These are phyloP conservation scores for Biancaea sappan DNA, from an alignment of 306 rosid genomes.

Conservation along the genomic window DNA sequence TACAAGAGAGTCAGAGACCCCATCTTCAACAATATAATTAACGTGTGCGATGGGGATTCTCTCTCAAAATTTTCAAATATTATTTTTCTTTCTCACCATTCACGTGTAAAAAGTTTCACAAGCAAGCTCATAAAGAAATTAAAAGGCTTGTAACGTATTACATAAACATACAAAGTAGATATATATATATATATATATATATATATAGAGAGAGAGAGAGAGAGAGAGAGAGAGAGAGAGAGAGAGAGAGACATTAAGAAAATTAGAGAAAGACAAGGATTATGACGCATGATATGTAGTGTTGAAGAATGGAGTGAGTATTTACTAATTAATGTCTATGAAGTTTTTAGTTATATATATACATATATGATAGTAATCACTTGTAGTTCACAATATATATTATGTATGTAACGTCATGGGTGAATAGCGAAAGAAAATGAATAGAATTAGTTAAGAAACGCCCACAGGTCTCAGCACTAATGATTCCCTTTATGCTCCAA, in stretches of 20 bases:
- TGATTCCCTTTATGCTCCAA: slow-evolving; percentile 28
- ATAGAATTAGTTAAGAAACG: slow-evolving; percentile 31
- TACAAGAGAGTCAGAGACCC: not conserved
- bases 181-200: no score
- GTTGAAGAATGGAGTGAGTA: not conserved
- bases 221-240: no score
- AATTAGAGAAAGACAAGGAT: not conserved
- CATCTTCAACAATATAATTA: not conserved
- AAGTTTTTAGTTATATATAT: not conserved
- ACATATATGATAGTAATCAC: not conserved
- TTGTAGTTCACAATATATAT: not conserved
- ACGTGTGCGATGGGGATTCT: not conserved
- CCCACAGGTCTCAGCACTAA: slow-evolving; percentile 31
- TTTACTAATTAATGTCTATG: not conserved
- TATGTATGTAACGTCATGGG: not conserved
- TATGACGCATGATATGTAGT: not conserved
- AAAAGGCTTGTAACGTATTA: not conserved
- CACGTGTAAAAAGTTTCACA: not conserved
- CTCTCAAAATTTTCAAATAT: not conserved
- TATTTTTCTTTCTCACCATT: not conserved
- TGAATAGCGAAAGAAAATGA: slow-evolving; percentile 2
- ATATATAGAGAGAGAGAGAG: no score
- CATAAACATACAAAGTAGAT: not conserved
- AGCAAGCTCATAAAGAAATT: not conserved
- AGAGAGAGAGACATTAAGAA: not conserved